These are phyloP conservation scores for Talaromyces borbonicus DNA, from an alignment of 495 filamentous ascomycete species.

Conservation along the genomic window DNA sequence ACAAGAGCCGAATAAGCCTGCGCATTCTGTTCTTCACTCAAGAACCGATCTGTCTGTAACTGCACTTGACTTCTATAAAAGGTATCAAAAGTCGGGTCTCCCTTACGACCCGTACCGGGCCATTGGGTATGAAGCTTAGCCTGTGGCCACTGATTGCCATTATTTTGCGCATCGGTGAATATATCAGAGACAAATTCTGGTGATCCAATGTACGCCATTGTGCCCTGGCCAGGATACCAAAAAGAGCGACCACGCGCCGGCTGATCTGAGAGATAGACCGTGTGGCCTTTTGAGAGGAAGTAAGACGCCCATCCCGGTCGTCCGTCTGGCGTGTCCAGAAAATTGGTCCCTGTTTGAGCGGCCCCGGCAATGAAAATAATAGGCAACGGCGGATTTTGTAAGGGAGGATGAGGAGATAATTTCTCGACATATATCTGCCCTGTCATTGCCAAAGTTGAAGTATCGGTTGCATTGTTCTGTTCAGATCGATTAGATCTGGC, in stretches of 20 bases:
- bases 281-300: constrained; percentile 37
- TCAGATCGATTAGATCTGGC: no score
- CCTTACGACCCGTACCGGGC: constrained; percentile 37
- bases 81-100: constrained; percentile 41
- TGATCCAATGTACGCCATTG: constrained; percentile 10
- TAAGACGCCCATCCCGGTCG: constrained; percentile 41
- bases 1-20: constrained; percentile 20
- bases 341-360: constrained; percentile 38
- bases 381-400: constrained; percentile 18
- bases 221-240: constrained; percentile 6
- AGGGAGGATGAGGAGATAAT: constrained; percentile 19
- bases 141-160: constrained; percentile 32
- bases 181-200: constrained; percentile 16
- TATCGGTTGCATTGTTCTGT: no score
- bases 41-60: constrained; percentile 12
- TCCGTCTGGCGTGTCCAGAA: constrained; percentile 41
- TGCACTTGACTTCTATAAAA: constrained; percentile 25
- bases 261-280: constrained; percentile 37
- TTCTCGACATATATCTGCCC: constrained; percentile 45
- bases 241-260: constrained; percentile 25
- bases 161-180: constrained; percentile 27
- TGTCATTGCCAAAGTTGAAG: no score
- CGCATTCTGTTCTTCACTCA: constrained; percentile 14
- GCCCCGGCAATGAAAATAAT: constrained; percentile 39
- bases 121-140: constrained; percentile 44